Conservation (phyloP, 345 rosid species). For the Eucalyptus pauciflora region DNA sequence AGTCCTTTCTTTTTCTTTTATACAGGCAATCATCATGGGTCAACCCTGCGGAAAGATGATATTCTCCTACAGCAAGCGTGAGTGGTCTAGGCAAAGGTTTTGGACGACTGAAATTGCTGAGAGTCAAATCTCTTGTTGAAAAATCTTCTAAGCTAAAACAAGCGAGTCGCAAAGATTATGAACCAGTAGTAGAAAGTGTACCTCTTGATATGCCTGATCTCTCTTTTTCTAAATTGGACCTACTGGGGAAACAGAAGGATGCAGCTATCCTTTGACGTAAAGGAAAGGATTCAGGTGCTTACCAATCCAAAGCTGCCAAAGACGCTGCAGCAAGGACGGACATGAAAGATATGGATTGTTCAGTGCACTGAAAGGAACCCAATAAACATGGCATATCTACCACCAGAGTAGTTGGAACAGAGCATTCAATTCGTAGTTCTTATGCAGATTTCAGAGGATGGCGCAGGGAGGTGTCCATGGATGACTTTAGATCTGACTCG, state of each 20-base stretch:
- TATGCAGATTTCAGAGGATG: constrained; percentile 36
- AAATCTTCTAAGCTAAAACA: constrained; percentile 24
- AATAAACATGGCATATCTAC: constrained; percentile 3
- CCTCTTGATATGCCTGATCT: not conserved
- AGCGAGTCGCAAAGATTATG: not conserved
- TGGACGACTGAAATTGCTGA: constrained; percentile 34
- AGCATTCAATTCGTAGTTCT: constrained; percentile 3
- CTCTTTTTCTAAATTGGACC: constrained; percentile 1
- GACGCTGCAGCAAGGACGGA: not conserved
- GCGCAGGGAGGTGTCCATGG: constrained; percentile 22
- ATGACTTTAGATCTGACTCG: constrained; percentile 3
- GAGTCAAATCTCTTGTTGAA: constrained; percentile 41
- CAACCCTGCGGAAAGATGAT: too few relatives aligned
- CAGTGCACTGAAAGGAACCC: not conserved
- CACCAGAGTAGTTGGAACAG: constrained; percentile 3
- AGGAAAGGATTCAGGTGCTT: not conserved
- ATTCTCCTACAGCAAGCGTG: too few relatives aligned
- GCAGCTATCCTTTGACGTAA: not conserved
- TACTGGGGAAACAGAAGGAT: constrained; percentile 7
- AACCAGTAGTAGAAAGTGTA: not conserved
- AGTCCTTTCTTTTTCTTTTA: not conserved
- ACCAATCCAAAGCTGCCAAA: not conserved
- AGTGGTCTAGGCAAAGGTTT: accelerated
- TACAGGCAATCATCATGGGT: not conserved
- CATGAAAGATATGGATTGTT: not conserved